These are phyloP conservation scores for Linnemannia schmuckeri DNA, from an alignment of 192 early-diverging fungal species.

Conservation along the genomic window DNA sequence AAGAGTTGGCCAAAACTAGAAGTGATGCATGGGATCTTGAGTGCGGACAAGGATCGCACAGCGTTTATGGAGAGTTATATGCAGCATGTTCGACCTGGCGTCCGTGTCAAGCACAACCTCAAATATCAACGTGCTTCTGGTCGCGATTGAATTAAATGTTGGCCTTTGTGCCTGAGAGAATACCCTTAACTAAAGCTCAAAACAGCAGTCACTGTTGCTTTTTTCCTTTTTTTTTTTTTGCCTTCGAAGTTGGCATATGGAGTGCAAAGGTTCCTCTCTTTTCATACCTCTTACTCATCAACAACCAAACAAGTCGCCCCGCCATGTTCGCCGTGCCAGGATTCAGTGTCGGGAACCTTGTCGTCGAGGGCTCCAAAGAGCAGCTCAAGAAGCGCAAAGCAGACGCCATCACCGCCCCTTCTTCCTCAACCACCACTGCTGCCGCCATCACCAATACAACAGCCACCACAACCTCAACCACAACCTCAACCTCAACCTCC, in stretches of 20 bases:
- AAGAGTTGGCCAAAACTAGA: slow-evolving; percentile 33
- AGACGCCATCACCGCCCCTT: background rate
- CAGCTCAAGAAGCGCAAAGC: slow-evolving; percentile 55
- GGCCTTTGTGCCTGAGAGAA: background rate
- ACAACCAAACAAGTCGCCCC: background rate
- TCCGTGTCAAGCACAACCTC: slow-evolving; percentile 15
- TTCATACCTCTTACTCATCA: background rate
- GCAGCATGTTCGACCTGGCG: slow-evolving; percentile 22
- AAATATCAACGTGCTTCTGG: background rate
- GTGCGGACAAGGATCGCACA: slow-evolving; percentile 6
- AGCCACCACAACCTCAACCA: slow-evolving; percentile 3
- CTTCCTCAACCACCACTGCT: background rate
- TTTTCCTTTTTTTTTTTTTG: slow-evolving; percentile 12
- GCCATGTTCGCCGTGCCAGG: slow-evolving; percentile 51
- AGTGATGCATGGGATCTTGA: slow-evolving; percentile 19
- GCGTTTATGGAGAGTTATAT: slow-evolving; percentile 37
- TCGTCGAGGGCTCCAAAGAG: slow-evolving; percentile 52
- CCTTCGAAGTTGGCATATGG: too few relatives aligned
- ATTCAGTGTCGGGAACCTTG: slow-evolving; percentile 51
- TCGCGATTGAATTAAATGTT: background rate
- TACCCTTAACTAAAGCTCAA: background rate
- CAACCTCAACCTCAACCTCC: background rate
- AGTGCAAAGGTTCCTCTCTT: background rate
- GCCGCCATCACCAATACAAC: background rate
- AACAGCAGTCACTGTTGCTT: background rate